Evolutionary conservation across 805 yeast genomes (phyloP).

Genomic region (Candida koratica): DNA sequence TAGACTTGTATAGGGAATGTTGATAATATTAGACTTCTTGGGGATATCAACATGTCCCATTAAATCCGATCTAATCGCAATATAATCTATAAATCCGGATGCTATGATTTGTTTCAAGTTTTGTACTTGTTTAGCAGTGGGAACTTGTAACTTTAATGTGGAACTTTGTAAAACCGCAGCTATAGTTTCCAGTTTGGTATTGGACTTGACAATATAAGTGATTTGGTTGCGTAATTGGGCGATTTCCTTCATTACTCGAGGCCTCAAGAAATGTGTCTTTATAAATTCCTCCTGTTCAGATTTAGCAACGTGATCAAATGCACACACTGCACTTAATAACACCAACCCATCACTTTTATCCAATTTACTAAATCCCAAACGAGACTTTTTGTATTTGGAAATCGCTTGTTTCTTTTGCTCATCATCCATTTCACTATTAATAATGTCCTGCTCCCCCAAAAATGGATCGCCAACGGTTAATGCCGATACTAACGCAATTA

Average conservation of each 20-base stretch:
- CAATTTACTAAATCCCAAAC: conserved; percentile 57
- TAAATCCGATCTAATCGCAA: conserved; percentile 79
- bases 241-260: conserved; percentile 83
- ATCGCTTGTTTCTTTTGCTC: conserved; percentile 34
- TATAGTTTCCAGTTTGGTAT: conserved; percentile 56
- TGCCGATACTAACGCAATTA: conserved; percentile 89
- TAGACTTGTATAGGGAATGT: conserved; percentile 59
- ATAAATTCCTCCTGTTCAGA: conserved; percentile 47
- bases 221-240: conserved; percentile 76
- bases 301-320: conserved; percentile 68
- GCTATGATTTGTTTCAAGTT: conserved; percentile 88
- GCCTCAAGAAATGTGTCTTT: conserved; percentile 61
- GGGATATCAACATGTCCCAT: conserved; percentile 56
- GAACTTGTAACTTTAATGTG: conserved; percentile 59
- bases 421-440: conserved; percentile 18
- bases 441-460: conserved; percentile 63
- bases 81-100: conserved; percentile 88
- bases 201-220: conserved; percentile 63
- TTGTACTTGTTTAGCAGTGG: conserved; percentile 62
- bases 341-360: conserved; percentile 79
- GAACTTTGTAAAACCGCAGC: conserved; percentile 40
- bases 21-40: conserved; percentile 53
- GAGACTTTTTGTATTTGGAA: conserved; percentile 51
- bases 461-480: conserved; percentile 93
- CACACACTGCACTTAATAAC: conserved; percentile 79